Conservation (phyloP, 768 basidiomycete genomes). For the Xanthoconium stramineum region DNA sequence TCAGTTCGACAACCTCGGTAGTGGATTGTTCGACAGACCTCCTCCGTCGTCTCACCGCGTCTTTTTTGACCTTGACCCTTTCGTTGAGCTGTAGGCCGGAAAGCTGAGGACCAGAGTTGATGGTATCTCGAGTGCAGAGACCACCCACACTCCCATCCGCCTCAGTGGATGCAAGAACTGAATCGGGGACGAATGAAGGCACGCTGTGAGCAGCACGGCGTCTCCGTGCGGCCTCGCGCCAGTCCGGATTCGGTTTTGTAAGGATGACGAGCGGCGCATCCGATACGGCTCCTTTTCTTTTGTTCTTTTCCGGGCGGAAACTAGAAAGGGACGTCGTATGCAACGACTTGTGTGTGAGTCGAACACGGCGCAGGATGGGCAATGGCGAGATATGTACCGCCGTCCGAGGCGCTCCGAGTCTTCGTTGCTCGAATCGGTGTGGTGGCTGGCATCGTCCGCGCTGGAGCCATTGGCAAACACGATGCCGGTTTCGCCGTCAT, state of each 20-base stretch:
- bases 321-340: slow-evolving; percentile 28
- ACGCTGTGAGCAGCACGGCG: slow-evolving; percentile 32
- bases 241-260: slow-evolving; percentile 83
- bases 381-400: slow-evolving; percentile 67
- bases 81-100: slow-evolving; percentile 61
- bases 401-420: slow-evolving; percentile 70
- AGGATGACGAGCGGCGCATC: slow-evolving; percentile 80
- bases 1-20: slow-evolving; percentile 42
- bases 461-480: slow-evolving; percentile 21
- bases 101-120: slow-evolving; percentile 73
- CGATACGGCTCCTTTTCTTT: slow-evolving; percentile 27
- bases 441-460: slow-evolving; percentile 26
- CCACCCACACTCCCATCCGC: slow-evolving; percentile 74
- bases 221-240: slow-evolving; percentile 76
- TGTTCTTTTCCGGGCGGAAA: slow-evolving; percentile 41
- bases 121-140: slow-evolving; percentile 67
- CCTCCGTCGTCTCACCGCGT: slow-evolving; percentile 8
- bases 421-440: slow-evolving; percentile 50
- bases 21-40: slow-evolving; percentile 15
- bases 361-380: slow-evolving; percentile 41
- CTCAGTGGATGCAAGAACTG: slow-evolving; percentile 56
- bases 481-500: slow-evolving; percentile 24
- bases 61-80: slow-evolving; percentile 29
- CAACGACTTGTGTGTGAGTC: slow-evolving; percentile 69
- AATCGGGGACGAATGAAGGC: slow-evolving; percentile 61